phyloP scores from a whole-genome alignment of 2,329 filamentous ascomycete species.

The Fusarium clavum region DNA sequence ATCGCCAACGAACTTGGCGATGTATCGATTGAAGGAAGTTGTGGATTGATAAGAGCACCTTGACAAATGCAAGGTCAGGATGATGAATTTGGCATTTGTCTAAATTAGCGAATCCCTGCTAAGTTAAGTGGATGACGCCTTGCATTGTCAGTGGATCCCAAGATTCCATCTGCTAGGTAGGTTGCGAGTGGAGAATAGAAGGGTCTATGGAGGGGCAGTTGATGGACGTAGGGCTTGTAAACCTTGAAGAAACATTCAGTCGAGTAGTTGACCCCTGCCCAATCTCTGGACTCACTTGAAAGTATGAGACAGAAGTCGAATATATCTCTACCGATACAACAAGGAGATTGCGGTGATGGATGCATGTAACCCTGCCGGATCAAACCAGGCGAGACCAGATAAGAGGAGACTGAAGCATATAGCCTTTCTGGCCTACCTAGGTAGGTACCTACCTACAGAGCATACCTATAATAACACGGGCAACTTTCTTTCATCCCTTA shows the following conservation, averaged over 20 bases:
- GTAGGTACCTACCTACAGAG: not conserved
- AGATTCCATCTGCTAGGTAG: not conserved
- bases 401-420: not conserved
- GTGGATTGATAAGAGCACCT: constrained; percentile 16
- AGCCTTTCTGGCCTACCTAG: not conserved
- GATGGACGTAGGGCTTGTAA: constrained; percentile 9
- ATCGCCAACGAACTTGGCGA: constrained; percentile 16
- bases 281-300: not conserved
- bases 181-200: constrained; percentile 17
- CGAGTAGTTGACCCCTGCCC: not conserved
- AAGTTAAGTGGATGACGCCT: constrained; percentile 36
- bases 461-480: not conserved
- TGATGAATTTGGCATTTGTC: constrained; percentile 40
- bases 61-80: constrained; percentile 12
- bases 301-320: not conserved
- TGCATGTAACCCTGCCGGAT: not conserved
- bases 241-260: not conserved
- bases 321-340: not conserved
- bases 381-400: not conserved
- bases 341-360: not conserved
- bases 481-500: not conserved
- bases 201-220: constrained; percentile 30
- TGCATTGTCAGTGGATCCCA: constrained; percentile 28
- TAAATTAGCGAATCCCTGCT: constrained; percentile 31
- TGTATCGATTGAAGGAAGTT: constrained; percentile 9